Percentiles rank a stretch among this genome's conserved stretches.
Conservation (phyloP, 371 early-diverging fungal genomes). For the Batrachochytrium dendrobatidis region DNA sequence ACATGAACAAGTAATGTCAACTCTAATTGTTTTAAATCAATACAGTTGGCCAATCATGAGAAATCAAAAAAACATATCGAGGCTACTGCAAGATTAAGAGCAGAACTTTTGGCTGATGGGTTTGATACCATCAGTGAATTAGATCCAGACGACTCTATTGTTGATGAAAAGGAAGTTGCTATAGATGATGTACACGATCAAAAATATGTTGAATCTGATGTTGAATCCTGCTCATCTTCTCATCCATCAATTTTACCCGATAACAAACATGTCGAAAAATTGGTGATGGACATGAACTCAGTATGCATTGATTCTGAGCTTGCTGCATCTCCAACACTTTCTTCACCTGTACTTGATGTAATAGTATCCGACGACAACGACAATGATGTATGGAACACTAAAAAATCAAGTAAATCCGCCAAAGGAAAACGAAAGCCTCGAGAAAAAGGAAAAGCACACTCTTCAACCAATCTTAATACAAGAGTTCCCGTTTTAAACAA, state of each 20-base stretch:
- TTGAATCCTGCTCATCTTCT: neutral
- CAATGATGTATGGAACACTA: neutral
- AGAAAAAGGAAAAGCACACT: slow-evolving; percentile 13
- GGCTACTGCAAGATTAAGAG: slow-evolving; percentile 51
- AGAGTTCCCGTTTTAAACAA: no score
- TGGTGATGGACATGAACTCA: neutral
- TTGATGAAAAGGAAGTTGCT: slow-evolving; percentile 1
- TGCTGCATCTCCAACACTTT: no score
- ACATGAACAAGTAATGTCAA: no score
- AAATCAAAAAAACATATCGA: slow-evolving; percentile 68
- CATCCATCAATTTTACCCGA: neutral
- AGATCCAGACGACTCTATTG: slow-evolving; percentile 2
- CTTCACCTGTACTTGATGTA: neutral
- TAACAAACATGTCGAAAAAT: neutral
- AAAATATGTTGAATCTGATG: neutral
- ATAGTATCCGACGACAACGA: neutral
- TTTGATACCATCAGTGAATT: slow-evolving; percentile 7
- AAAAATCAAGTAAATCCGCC: slow-evolving; percentile 26
- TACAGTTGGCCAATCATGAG: slow-evolving; percentile 63
- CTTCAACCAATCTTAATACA: no score
- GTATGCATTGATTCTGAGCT: no score
- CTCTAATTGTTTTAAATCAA: no score
- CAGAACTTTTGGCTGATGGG: slow-evolving; percentile 61
- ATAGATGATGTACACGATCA: slow-evolving; percentile 4
- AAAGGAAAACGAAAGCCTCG: no score